Percentiles rank a stretch among this genome's conserved stretches.
phyloP scores from a whole-genome alignment of 192 early-diverging fungal species.

The Neocallimastix lanati region DNA sequence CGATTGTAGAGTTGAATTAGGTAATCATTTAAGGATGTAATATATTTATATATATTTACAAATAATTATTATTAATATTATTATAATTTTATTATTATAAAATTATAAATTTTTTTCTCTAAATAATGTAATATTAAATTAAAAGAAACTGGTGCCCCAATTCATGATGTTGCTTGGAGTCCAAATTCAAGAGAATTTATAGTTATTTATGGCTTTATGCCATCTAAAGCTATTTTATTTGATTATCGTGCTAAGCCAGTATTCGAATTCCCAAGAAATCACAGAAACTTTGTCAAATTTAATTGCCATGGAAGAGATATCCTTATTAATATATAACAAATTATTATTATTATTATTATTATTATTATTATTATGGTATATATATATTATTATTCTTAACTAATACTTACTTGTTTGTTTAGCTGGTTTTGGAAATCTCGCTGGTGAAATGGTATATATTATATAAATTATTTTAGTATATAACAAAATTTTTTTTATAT shows the following conservation, averaged over 20 bases:
- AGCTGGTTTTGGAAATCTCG: conserved; percentile 92
- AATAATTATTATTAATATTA: too few relatives aligned
- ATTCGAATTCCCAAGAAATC: conserved; percentile 66
- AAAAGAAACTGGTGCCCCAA: conserved; percentile 66
- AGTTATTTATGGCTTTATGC: conserved; percentile 87
- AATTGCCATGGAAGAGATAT: conserved; percentile 63
- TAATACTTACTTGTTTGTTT: conserved; percentile 43
- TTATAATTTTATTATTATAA: neutral
- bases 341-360: neutral
- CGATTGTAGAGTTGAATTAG: conserved; percentile 70
- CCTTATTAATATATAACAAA: neutral
- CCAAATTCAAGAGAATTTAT: conserved; percentile 95
- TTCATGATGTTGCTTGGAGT: conserved; percentile 90
- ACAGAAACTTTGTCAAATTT: conserved; percentile 77
- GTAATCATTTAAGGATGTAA: conserved; percentile 5
- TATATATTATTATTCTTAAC: neutral
- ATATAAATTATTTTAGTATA: neutral
- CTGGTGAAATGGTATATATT: conserved; percentile 45
- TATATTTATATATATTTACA: too few relatives aligned
- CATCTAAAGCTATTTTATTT: conserved; percentile 79
- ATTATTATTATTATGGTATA: neutral
- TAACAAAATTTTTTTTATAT: neutral
- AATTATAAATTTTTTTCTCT: too few relatives aligned
- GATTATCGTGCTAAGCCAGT: conserved; percentile 70
- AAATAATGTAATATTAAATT: too few relatives aligned